Evolutionary conservation across 441 rosid genomes (phyloP), one percentile per base, ranked within the genome.

Genomic region (Aleurites moluccanus): DNA sequence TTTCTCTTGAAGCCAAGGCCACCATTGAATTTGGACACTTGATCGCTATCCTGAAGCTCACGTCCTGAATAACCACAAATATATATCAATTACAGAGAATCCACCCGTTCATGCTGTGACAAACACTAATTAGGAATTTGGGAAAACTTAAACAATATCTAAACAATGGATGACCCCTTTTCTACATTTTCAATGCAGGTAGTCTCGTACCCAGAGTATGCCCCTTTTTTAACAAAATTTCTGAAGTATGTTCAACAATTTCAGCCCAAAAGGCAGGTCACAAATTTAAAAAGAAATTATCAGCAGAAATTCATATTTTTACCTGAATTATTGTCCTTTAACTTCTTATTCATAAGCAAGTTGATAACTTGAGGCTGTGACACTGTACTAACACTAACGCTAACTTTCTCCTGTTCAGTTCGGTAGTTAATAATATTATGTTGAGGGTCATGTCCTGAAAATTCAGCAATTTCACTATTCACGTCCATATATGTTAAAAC

Each of bases 1-100:
- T 84, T 85, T 85, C 97, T 88, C 84, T 91, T 90, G 28, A 69
- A 72, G 9, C 79, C 78, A 49, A 42, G 65, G 2, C 75, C 76
- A 53, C 72, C 1, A 38, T 38, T 76, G 67, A 23, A 28, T 59
- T 27, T 49, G 35, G 69, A 40, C 55, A 30, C 55, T 2, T 6
- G 66, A 21, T 69, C 7, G 64, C 61, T 25, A 10, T 75, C 68
- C 40, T 38, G 8, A 38, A 38, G 6, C 7, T 59, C 73, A 28
- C 62, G 71, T 75, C 78, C 87, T 85, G 81, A 38, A 76, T 45
- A 35, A 20, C 30, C 50, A 64, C 8, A 66, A 20, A 35, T 21
- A 38, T 38, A 38, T 38, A 6, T 14, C n/a, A 45, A 53, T 53
- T 53, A 53, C 57, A 53, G 8, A 8, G 25, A 53, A n/a, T 38